Conservation (phyloP, 2,329 filamentous ascomycete genomes). For the Drechslera avenae region DNA sequence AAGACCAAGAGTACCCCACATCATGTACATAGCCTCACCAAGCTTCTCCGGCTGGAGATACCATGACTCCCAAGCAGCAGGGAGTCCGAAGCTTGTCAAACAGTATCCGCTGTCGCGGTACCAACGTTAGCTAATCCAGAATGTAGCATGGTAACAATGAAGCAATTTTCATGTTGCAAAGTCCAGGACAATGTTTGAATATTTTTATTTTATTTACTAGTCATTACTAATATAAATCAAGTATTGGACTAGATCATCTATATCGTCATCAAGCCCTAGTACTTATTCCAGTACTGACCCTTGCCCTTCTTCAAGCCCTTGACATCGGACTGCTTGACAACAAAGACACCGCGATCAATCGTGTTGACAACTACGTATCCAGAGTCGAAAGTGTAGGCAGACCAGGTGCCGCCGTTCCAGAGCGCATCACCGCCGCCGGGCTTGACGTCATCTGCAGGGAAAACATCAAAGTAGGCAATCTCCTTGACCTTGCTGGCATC, state of each 20-base stretch:
- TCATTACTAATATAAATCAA: too few species aligned
- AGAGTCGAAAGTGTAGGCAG: slow-evolving; percentile 49
- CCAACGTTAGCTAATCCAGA: too few species aligned
- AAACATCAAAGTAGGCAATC: slow-evolving; percentile 52
- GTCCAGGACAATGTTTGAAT: too few species aligned
- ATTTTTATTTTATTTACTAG: too few species aligned
- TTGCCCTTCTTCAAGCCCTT: slow-evolving; percentile 32
- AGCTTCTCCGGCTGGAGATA: neutral
- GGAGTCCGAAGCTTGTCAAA: too few species aligned
- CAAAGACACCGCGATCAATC: slow-evolving; percentile 52
- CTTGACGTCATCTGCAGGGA: slow-evolving; percentile 48
- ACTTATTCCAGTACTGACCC: slow-evolving; percentile 31
- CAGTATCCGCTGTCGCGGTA: too few species aligned
- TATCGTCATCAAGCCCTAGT: too few species aligned
- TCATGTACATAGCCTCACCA: slow-evolving; percentile 18
- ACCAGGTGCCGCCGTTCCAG: slow-evolving; percentile 52
- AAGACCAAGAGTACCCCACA: slow-evolving; percentile 2
- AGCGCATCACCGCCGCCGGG: slow-evolving; percentile 44
- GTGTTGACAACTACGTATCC: slow-evolving; percentile 56
- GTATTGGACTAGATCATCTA: too few species aligned
- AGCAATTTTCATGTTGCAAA: too few species aligned
- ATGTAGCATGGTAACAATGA: too few species aligned
- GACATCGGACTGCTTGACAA: slow-evolving; percentile 33
- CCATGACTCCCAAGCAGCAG: neutral
- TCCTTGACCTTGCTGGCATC: slow-evolving; percentile 49